These are phyloP conservation scores for Aurantiochytrium sp. DNA, from an alignment of 108 stramenopile genomes.

Conservation along the genomic window DNA sequence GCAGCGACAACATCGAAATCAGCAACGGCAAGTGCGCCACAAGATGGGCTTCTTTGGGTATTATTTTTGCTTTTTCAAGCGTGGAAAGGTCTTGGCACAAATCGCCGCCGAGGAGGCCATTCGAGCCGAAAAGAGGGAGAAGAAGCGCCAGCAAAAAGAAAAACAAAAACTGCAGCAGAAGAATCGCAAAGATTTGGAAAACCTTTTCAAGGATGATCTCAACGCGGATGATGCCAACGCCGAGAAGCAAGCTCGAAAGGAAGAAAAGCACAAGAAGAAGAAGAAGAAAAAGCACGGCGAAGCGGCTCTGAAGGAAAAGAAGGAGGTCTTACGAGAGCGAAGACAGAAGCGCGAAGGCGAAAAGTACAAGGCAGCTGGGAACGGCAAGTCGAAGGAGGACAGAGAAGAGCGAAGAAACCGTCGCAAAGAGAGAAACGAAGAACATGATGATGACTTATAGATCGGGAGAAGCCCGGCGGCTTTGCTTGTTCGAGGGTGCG, in stretches of 20 bases:
- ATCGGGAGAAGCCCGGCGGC: no score
- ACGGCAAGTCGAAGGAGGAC: neutral
- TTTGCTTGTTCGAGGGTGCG: no score
- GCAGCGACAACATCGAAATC: neutral
- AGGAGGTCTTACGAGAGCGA: neutral
- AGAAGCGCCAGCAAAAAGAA: slow-evolving; percentile 2
- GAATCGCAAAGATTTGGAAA: slow-evolving; percentile 15
- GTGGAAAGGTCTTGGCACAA: neutral
- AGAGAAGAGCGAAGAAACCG: neutral
- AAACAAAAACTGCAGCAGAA: neutral
- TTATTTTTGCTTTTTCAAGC: slow-evolving; percentile 8
- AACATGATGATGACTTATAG: neutral
- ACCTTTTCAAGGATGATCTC: neutral
- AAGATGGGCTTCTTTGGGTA: slow-evolving; percentile 20
- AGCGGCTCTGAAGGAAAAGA: neutral
- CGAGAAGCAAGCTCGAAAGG: neutral
- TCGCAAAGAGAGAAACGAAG: neutral
- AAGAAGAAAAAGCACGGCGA: neutral
- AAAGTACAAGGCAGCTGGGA: neutral
- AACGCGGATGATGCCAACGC: neutral
- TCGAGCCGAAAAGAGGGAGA: neutral
- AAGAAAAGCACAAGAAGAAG: neutral
- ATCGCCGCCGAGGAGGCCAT: slow-evolving; percentile 14
- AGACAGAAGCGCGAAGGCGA: neutral
- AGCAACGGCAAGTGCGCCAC: slow-evolving; percentile 22